Conservation (phyloP, 139 green algal species). For the Picocystis salinarum region DNA sequence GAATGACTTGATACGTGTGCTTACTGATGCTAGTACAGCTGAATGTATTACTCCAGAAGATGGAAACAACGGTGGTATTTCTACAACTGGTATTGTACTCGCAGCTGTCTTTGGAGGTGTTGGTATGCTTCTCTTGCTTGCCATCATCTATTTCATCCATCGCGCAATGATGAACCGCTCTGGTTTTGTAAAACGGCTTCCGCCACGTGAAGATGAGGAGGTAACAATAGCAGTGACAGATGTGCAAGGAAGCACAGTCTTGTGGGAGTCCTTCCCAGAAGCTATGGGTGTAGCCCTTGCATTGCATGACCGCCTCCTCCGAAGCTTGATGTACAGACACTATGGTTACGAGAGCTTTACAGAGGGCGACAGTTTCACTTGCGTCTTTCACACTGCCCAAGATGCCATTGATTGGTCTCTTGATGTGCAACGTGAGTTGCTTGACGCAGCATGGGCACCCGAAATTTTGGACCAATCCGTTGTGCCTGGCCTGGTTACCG, state of each 20-base stretch:
- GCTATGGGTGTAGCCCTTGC: conserved; percentile 11
- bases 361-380: conserved; percentile 25
- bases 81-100: too few species aligned
- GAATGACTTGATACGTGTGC: too few species aligned
- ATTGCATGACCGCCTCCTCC: conserved; percentile 19
- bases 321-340: conserved; percentile 1
- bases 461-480: not conserved
- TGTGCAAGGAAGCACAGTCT: conserved; percentile 9
- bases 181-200: too few species aligned
- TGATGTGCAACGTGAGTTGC: conserved; percentile 11
- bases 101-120: too few species aligned
- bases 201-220: not conserved
- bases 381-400: conserved; percentile 23
- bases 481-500: not conserved
- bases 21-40: too few species aligned
- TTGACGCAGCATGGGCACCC: conserved; percentile 7
- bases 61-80: too few species aligned
- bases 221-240: conserved; percentile 15
- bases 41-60: too few species aligned
- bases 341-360: conserved; percentile 21
- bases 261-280: conserved; percentile 13
- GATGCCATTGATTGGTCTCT: conserved; percentile 23
- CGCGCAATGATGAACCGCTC: too few species aligned
- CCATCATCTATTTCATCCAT: too few species aligned
- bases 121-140: too few species aligned